phyloP scores from a whole-genome alignment of 805 yeast genomes.

The Candida fluviatilis region DNA sequence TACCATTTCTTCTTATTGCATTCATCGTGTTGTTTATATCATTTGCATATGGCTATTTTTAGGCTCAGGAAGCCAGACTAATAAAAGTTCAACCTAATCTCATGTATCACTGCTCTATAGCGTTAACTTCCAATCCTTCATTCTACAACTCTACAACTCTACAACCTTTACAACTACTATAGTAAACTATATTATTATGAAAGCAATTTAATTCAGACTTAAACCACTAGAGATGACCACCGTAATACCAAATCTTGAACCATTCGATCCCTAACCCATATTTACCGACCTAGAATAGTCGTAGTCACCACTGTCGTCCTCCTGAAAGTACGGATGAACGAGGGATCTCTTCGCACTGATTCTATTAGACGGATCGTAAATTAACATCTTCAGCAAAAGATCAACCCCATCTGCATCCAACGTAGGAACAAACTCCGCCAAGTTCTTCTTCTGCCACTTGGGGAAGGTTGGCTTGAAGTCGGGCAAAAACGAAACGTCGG shows the following conservation, averaged over 20 bases:
- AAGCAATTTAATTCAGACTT: no score
- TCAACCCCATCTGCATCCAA: conserved; percentile 83
- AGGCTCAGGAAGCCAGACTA: background rate
- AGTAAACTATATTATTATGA: background rate
- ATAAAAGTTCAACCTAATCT: no score
- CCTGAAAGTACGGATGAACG: conserved; percentile 80
- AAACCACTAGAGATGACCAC: no score
- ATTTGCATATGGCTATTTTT: background rate
- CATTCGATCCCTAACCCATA: no score
- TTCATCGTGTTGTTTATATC: background rate
- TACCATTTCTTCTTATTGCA: background rate
- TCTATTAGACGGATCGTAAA: conserved; percentile 90
- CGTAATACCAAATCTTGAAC: no score
- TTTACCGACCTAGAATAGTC: conserved; percentile 33
- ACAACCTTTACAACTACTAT: background rate
- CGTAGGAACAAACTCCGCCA: conserved; percentile 70
- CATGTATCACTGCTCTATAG: no score
- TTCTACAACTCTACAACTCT: no score
- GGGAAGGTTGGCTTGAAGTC: conserved; percentile 94
- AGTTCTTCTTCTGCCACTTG: conserved; percentile 73
- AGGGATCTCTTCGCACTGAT: conserved; percentile 93
- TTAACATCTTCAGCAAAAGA: conserved; percentile 69
- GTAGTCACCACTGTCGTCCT: conserved; percentile 27
- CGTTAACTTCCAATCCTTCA: no score
- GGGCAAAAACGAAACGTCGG: conserved; percentile 85